Evolutionary conservation across 768 basidiomycete genomes (phyloP), one percentile per base, ranked within the genome.

Genomic region (Amanita rimosa): DNA sequence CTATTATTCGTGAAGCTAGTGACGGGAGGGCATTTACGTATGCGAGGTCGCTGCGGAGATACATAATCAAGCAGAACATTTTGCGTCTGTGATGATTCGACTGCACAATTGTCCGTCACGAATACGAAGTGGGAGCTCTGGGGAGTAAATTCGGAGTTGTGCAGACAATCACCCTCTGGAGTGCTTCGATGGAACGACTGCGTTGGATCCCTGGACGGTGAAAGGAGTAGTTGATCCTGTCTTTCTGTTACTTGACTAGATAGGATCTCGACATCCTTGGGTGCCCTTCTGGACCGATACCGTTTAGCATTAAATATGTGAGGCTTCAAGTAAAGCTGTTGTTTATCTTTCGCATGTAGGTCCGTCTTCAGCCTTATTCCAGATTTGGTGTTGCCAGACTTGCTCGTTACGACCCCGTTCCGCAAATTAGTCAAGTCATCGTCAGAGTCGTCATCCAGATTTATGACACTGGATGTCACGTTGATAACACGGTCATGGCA

Each of bases 1-100:
- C 14, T 27, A 21, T 24, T 3, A 33, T 16, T 21, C 35, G 41
- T 29, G 6, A 29, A 9, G 10, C 29, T 29, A 16, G 7, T 14
- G 29, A 36, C 40, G 34, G 17, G 24, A 2, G n/a, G 5, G 21
- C 11, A 44, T 34, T 19, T 50, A 8, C 0, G 11, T 37, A 38
- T 44, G 34, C 50, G 50, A 16, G 24, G 17, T 27, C 50, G 42
- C 19, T 10, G 43, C 26, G 50, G 50, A 17, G 50, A 44, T n/a
- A 46, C 27, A 19, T 44, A 45, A 21, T 46, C 24, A 10, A 46
- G 44, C 17, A 51, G 27, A 6, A 51, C 39, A 29, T 38, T 21
- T 22, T 48, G 52, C 1, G 52, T 51, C 22, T 57, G 54, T n/a
- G 52, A 47, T 16, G 52, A 49, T 11, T 49, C 45, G 9, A 55